Base-by-base conservation (phyloP, 2,329 filamentous ascomycete genomes). In the Beauveria varroae region DNA sequence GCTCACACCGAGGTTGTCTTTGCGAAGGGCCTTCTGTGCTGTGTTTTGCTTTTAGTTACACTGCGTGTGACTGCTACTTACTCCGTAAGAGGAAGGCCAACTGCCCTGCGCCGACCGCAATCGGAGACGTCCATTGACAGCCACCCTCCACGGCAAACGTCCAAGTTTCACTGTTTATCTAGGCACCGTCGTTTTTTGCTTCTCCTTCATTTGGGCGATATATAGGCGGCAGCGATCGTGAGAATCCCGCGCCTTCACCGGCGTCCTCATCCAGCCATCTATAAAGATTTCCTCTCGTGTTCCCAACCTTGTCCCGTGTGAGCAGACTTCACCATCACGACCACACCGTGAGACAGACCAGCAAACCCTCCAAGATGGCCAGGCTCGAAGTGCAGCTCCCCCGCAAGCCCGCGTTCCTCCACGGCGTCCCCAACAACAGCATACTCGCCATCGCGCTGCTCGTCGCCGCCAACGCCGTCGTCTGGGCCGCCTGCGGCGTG, bases 401-500 rank as follows among this genome's bases (percentile, higher is more conserved):
- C 1, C 56, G 65, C 6, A 73, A 71, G 61, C 71, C 71, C n/a
- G 68, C 64, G 5, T 68, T 73, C 52, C 70, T 75, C 22, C 60
- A 62, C 5, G 68, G 66, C 10, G 63, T 75, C 14, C 74, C 73
- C 3, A 67, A 66, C 40, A 71, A 74, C 59, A 70, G 70, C 63
- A 65, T 83, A 55, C 72, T 73, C 52, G 79, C 85, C 55, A 87
- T 87, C 62, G 63, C 71, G 22, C 66, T 79, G 24, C 75, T 88
- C 52, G 65, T 82, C 10, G 12, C 73, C 46, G 69, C 81, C 66
- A 88, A 88, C 72, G 65, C 77, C 57, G 1, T 81, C 14, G 74
- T 85, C 50, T 87, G 85, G 85, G 75, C 77, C 57, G 76, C 74
- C 18, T 75, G 77, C 26, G 84, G 76, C 63, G 72, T 85, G 5